Evolutionary conservation across 2,329 filamentous ascomycete species (phyloP).

Genomic region (Pseudogymnoascus pannorum): DNA sequence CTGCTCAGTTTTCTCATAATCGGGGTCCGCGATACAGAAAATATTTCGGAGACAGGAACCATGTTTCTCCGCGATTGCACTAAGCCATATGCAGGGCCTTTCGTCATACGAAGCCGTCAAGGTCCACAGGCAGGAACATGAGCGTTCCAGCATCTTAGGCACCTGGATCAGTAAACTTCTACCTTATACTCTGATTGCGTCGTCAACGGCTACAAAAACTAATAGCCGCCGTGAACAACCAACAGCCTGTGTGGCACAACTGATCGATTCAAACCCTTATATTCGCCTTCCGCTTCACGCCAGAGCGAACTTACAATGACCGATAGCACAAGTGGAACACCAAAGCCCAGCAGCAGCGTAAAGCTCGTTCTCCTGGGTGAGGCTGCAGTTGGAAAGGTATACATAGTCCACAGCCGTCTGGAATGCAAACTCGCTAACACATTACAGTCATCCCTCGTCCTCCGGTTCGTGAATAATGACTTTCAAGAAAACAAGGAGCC

Average conservation of each 20-base stretch:
- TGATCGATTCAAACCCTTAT: neutral
- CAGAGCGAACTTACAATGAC: constrained; percentile 46
- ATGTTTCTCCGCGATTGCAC: constrained; percentile 9
- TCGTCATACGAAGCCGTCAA: constrained; percentile 11
- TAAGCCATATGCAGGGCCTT: constrained; percentile 7
- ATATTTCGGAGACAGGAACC: constrained; percentile 6
- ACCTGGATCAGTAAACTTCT: neutral
- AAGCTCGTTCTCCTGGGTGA: constrained; percentile 97
- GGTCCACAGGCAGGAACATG: constrained; percentile 6
- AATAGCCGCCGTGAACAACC: neutral
- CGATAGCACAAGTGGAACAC: constrained; percentile 60
- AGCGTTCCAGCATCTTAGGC: constrained; percentile 7
- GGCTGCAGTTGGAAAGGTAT: constrained; percentile 95
- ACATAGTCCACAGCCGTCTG: neutral
- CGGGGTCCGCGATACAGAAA: constrained; percentile 9
- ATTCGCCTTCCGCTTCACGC: neutral
- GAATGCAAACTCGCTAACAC: neutral
- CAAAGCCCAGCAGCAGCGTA: constrained; percentile 98
- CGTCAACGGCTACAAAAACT: neutral
- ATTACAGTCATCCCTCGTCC: constrained; percentile 83
- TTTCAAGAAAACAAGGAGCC: constrained; percentile 99
- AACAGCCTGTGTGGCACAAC: neutral
- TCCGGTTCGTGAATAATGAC: constrained; percentile 98
- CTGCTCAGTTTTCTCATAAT: constrained; percentile 9
- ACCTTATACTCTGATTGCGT: neutral